Evolutionary conservation across 768 basidiomycete genomes (phyloP).

Genomic region (Pleurotus platypus): DNA sequence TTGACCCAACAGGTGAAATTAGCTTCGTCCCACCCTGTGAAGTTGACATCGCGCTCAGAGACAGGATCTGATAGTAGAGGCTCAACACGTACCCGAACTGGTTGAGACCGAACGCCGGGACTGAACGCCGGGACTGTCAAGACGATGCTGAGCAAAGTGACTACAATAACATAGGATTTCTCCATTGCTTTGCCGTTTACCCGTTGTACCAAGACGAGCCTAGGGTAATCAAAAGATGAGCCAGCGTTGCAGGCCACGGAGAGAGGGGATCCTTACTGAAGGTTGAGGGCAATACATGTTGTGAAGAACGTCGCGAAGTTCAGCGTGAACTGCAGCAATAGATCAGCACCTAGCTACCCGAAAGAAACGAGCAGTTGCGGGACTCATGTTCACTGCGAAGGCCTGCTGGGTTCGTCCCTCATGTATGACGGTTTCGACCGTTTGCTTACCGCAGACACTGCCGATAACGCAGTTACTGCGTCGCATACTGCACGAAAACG

Average conservation of each 20-base stretch:
- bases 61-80: neutral
- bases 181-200: constrained; percentile 22
- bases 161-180: constrained; percentile 21
- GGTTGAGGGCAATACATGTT: constrained; percentile 22
- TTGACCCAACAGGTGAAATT: constrained; percentile 19
- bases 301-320: constrained; percentile 20
- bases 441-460: too few species aligned
- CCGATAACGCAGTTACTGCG: too few species aligned
- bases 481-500: too few species aligned
- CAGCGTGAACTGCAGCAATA: constrained; percentile 11
- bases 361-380: neutral
- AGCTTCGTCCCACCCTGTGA: constrained; percentile 13
- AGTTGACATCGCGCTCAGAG: neutral
- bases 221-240: neutral
- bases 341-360: too few species aligned
- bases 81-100: constrained; percentile 18
- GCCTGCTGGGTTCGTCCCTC: constrained; percentile 2
- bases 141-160: constrained; percentile 12
- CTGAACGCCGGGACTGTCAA: constrained; percentile 4
- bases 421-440: too few species aligned
- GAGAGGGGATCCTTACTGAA: constrained; percentile 14
- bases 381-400: constrained; percentile 17
- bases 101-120: constrained; percentile 17
- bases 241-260: neutral
- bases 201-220: constrained; percentile 21